A percentile compares a stretch with the other conserved stretches of the same genome.
Conservation (phyloP, 2,329 filamentous ascomycete genomes). For the Cercospora sp. region DNA sequence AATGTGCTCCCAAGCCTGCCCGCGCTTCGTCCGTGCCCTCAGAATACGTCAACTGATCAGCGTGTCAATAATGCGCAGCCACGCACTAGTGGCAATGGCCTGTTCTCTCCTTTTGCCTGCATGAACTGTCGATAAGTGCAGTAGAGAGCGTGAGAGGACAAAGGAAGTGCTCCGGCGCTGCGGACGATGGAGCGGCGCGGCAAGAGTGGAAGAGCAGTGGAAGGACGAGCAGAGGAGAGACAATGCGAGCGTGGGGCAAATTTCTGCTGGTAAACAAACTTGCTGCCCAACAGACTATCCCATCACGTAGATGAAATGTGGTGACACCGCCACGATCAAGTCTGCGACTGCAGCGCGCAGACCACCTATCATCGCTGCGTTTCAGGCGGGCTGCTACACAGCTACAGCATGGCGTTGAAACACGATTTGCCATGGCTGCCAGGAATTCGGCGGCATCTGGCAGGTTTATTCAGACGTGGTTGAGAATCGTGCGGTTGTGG, state of each 20-base stretch:
- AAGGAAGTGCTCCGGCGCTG: not conserved
- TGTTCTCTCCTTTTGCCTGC: constrained; percentile 6
- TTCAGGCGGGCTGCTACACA: constrained; percentile 5
- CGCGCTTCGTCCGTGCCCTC: not conserved
- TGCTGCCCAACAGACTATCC: constrained; percentile 3
- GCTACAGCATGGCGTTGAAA: constrained; percentile 16
- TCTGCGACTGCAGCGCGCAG: not conserved
- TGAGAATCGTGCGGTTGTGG: not conserved
- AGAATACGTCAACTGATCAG: not conserved
- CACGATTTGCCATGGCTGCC: constrained; percentile 12
- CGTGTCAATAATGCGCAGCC: not conserved
- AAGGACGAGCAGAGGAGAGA: not conserved
- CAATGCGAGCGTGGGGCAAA: constrained; percentile 1
- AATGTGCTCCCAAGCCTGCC: not conserved
- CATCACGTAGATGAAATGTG: constrained; percentile 8
- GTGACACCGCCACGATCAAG: constrained; percentile 3
- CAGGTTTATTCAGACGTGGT: not conserved
- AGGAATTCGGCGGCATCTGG: not conserved
- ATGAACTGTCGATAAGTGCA: constrained; percentile 1
- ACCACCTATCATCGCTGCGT: not conserved
- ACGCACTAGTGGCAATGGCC: constrained; percentile 11
- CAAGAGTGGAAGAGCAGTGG: not conserved
- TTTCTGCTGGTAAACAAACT: not conserved
- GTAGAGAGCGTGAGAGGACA: not conserved
- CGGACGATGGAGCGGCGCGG: not conserved